Base-by-base conservation (phyloP, 2,329 filamentous ascomycete species). In the Nemania diffusa region DNA sequence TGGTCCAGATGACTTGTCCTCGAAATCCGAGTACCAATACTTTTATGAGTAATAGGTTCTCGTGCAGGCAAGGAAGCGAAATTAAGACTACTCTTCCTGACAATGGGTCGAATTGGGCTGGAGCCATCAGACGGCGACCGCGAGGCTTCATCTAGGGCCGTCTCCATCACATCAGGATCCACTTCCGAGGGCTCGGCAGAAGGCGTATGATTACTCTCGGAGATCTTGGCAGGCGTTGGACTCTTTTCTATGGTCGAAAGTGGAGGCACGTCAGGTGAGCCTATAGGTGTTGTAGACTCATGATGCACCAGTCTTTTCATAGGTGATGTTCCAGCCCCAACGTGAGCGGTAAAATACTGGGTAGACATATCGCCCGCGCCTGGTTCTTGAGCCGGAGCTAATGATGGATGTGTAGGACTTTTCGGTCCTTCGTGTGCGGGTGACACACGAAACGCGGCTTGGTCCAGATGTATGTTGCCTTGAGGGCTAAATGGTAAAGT, bases 1-100 rank as follows among this genome's bases (percentile, higher is more conserved):
- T 88, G 86, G 59, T 97, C 92, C 40, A 94, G 78, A 71, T 97
- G 91, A 74, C 93, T 97, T 6, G 89, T 92, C 67, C 92, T 86
- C 24, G 93, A 94, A 58, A 88, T 81, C 57, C 92, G 86, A 22
- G 87, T 85, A 17, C 90, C 94, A 75, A 94, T 88, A 77, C 92
- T 97, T 81, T 94, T 95, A 78, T 97, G 97, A 34, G 90, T 89
- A 59, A 98, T 83, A 40, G 95, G 95, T 75, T 98, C 95, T 68
- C 96, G 88, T 2, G 95, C 94, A 32, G 96, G 96, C 13, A 99
- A 84, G 20, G 96, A 93, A 42, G 96, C 93, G 81, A 99, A 98
- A 66, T 92, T 97, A 67, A 99, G 85, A 78, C 95, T 98, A 80
- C 94, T 97, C 84, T 98, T 98, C 67, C 95, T 90, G 72, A 97